Evolutionary conservation across 148 eudicot species (phyloP).

Genomic region (Heliosperma pusillum): DNA sequence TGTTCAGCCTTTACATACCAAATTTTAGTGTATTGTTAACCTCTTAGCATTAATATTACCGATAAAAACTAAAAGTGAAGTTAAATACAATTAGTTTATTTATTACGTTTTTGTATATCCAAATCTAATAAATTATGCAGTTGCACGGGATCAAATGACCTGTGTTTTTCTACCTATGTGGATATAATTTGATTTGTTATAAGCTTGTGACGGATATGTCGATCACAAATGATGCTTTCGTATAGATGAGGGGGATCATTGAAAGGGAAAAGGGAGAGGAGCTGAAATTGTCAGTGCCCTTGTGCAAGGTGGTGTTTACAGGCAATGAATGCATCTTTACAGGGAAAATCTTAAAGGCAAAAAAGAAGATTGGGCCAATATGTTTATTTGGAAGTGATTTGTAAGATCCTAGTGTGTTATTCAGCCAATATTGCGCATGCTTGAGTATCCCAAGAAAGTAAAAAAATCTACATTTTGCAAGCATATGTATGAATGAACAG

Average conservation of each 20-base stretch:
- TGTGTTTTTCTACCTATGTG: no score
- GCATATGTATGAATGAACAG: constrained; percentile 20
- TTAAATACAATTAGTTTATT: no score
- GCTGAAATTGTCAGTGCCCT: constrained; percentile 16
- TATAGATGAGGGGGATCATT: neutral
- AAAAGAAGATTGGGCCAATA: constrained; percentile 11
- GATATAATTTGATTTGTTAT: no score
- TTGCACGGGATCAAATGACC: no score
- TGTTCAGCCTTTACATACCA: no score
- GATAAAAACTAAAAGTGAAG: no score
- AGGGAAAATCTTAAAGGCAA: constrained; percentile 14
- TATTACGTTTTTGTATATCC: no score
- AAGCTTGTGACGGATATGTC: no score
- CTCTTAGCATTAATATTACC: no score
- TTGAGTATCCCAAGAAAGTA: constrained; percentile 70
- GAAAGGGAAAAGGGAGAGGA: constrained; percentile 17
- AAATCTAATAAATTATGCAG: no score
- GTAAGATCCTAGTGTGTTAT: constrained; percentile 27
- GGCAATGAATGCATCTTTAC: constrained; percentile 37
- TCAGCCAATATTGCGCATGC: constrained; percentile 54
- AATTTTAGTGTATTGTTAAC: no score
- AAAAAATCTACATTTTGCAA: constrained; percentile 26
- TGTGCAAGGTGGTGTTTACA: constrained; percentile 35
- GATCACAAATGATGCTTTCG: no score
- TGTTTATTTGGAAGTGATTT: constrained; percentile 9